phyloP scores from a whole-genome alignment of 2,329 filamentous ascomycete species.

The Aureobasidium sp. region DNA sequence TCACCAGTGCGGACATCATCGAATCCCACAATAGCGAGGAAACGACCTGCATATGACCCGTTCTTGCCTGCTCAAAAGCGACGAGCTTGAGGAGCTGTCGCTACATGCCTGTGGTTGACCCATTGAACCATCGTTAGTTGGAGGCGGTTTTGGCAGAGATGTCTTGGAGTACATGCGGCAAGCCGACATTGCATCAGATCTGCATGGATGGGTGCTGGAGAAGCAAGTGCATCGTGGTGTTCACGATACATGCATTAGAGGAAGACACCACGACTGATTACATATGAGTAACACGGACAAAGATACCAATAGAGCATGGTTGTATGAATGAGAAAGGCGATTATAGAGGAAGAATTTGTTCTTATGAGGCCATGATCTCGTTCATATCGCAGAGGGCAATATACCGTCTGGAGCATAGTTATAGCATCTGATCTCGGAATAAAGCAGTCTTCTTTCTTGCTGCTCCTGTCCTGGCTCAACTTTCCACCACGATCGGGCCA shows the following conservation, averaged over 20 bases:
- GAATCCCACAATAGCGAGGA: neutral
- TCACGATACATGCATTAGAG: neutral
- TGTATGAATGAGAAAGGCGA: neutral
- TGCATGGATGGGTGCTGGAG: too few relatives aligned
- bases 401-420: neutral
- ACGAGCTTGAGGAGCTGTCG: neutral
- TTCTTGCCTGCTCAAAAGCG: constrained; percentile 18
- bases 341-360: neutral
- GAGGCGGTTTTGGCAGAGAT: too few relatives aligned
- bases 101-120: too few relatives aligned
- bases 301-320: neutral
- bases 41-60: constrained; percentile 14
- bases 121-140: neutral
- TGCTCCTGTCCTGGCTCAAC: neutral
- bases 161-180: too few relatives aligned
- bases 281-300: too few relatives aligned
- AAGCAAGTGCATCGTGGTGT: too few relatives aligned
- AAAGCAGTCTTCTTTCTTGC: neutral
- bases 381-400: neutral
- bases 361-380: neutral
- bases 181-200: too few relatives aligned
- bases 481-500: neutral
- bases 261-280: too few relatives aligned
- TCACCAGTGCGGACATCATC: constrained; percentile 25
- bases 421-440: neutral